Evolutionary conservation across 1,284 basidiomycete species (phyloP).

Genomic region (Puccinia polysora): DNA sequence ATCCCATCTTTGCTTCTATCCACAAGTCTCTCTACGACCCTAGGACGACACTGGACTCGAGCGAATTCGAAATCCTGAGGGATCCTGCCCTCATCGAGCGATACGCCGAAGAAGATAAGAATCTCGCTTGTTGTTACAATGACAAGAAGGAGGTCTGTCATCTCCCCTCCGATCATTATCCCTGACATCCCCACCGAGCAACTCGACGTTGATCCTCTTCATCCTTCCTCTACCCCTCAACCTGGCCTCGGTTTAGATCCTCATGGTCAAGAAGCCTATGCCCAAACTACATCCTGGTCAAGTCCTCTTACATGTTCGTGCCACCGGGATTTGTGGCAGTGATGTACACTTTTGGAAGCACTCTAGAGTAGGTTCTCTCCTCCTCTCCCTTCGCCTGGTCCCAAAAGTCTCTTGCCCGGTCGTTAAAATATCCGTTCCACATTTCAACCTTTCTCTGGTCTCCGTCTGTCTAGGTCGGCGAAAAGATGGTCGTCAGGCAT

Average conservation of each 20-base stretch:
- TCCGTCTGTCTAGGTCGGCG: constrained; percentile 47
- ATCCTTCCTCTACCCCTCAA: background rate
- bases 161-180: background rate
- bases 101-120: background rate
- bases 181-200: background rate
- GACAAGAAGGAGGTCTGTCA: constrained; percentile 35
- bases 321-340: constrained; percentile 48
- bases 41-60: background rate
- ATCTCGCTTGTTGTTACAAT: constrained; percentile 41
- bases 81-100: background rate
- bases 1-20: constrained; percentile 34
- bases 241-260: constrained; percentile 45
- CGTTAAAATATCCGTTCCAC: background rate
- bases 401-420: background rate
- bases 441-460: constrained; percentile 36
- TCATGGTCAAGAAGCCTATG: constrained; percentile 47
- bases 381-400: too few species aligned
- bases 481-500: constrained; percentile 44
- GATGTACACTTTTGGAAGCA: constrained; percentile 53
- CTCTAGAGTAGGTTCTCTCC: constrained; percentile 34
- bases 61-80: constrained; percentile 28
- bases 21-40: constrained; percentile 24
- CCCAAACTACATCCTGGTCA: constrained; percentile 49
- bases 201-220: background rate
- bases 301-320: constrained; percentile 50